Evolutionary conservation across 257 asterid genomes (phyloP).

Genomic region (Coffea eugenioides): DNA sequence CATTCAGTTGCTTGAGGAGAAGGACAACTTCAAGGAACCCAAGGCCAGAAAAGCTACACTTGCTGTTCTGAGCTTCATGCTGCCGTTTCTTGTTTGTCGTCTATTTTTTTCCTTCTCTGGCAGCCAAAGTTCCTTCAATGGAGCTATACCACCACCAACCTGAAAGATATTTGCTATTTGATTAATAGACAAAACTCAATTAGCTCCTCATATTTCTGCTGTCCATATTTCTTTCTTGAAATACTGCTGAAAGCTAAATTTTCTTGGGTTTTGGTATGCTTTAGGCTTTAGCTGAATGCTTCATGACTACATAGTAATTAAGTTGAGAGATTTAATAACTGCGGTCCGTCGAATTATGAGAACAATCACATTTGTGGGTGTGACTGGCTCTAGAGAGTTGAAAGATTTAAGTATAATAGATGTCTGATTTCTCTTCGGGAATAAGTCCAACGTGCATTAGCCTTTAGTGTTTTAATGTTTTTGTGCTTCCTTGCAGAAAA

Average conservation of each 20-base stretch:
- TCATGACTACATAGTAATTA: not conserved
- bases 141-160: conserved; percentile 41
- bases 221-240: not conserved
- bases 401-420: no score
- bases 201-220: conserved; percentile 4
- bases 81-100: conserved; percentile 33
- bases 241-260: not conserved
- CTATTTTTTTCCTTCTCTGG: conserved; percentile 24
- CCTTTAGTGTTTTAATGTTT: no score
- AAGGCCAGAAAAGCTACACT: conserved; percentile 29
- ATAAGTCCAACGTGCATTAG: no score
- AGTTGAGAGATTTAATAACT: not conserved
- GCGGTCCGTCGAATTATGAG: not conserved
- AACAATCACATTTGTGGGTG: not conserved
- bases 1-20: conserved; percentile 38
- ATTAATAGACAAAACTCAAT: not conserved
- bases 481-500: no score
- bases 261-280: not conserved
- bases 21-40: conserved; percentile 34
- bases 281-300: not conserved
- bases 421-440: no score
- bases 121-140: conserved; percentile 13
- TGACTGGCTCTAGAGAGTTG: not conserved
- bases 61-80: conserved; percentile 32
- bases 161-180: conserved; percentile 14